phyloP scores from a whole-genome alignment of 2,329 filamentous ascomycete species.

The Xylaria digitata region DNA sequence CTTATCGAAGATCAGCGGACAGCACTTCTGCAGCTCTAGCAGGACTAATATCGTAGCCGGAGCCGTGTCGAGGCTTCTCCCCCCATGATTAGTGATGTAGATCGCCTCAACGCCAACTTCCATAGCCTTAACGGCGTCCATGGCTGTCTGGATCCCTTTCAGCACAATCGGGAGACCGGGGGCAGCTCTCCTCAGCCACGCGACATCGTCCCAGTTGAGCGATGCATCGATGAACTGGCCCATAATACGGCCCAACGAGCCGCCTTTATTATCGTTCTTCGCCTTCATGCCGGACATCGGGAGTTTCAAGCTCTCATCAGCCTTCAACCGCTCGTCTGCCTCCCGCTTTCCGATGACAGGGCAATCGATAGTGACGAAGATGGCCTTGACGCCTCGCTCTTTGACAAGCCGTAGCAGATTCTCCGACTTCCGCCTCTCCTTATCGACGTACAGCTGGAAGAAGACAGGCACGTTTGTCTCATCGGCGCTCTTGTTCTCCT shows the following conservation, averaged over 20 bases:
- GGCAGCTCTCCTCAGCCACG: slow-evolving; percentile 70
- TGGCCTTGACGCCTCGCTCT: slow-evolving; percentile 59
- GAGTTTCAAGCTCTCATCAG: slow-evolving; percentile 59
- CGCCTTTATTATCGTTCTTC: slow-evolving; percentile 65
- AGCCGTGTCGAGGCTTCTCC: slow-evolving; percentile 63
- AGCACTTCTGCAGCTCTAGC: slow-evolving; percentile 71
- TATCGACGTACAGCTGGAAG: slow-evolving; percentile 73
- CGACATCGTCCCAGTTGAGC: slow-evolving; percentile 71
- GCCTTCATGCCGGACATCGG: slow-evolving; percentile 63
- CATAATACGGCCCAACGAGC: slow-evolving; percentile 66
- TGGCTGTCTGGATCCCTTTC: slow-evolving; percentile 76
- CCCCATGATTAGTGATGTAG: slow-evolving; percentile 77
- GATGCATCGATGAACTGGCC: slow-evolving; percentile 67
- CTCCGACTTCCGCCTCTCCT: slow-evolving; percentile 63
- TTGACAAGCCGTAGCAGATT: slow-evolving; percentile 60
- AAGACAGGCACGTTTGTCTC: slow-evolving; percentile 48
- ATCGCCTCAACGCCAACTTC: slow-evolving; percentile 73
- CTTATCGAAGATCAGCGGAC: slow-evolving; percentile 68
- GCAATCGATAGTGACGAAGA: slow-evolving; percentile 70
- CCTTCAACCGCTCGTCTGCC: slow-evolving; percentile 58
- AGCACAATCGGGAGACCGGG: slow-evolving; percentile 68
- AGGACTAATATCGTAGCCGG: slow-evolving; percentile 68
- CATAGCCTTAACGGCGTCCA: slow-evolving; percentile 70
- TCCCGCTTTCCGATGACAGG: slow-evolving; percentile 68
- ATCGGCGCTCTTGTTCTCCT: slow-evolving; percentile 43